A percentile compares a stretch with the other conserved stretches of the same genome.
Evolutionary conservation across 139 green algal genomes (phyloP).

Genomic region (Micractinium sp.): DNA sequence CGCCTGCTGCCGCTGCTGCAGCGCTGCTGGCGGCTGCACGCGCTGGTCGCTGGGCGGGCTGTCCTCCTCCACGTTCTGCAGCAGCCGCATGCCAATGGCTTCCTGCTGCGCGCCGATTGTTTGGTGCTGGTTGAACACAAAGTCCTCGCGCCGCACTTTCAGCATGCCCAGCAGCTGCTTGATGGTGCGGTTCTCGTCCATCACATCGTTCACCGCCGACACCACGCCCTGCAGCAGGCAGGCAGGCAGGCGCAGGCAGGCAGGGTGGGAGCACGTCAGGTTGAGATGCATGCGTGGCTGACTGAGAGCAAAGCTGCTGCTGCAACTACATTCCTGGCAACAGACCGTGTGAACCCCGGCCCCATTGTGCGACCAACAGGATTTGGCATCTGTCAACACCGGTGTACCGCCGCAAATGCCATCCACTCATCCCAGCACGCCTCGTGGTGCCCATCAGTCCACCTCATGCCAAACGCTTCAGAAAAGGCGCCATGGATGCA

Average conservation of each 20-base stretch:
- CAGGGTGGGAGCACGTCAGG: neutral
- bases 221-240: conserved; percentile 17
- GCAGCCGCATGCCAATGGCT: conserved; percentile 18
- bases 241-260: neutral
- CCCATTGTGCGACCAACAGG: no score
- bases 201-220: conserved; percentile 5
- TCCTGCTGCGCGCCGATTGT: conserved; percentile 2
- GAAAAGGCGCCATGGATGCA: no score
- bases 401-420: no score
- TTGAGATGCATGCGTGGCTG: no score
- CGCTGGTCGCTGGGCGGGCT: no score
- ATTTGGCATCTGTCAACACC: no score
- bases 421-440: no score
- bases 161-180: conserved; percentile 30
- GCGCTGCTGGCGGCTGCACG: neutral
- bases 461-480: no score
- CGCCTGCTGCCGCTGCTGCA: neutral
- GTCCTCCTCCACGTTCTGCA: conserved; percentile 17
- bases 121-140: conserved; percentile 33
- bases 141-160: conserved; percentile 26
- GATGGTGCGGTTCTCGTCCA: conserved; percentile 35
- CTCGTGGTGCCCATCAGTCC: no score
- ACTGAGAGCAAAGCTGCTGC: no score
- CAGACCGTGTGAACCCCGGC: no score
- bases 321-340: no score